Conservation (phyloP, 192 early-diverging fungal species). For the Podila minutissima region DNA sequence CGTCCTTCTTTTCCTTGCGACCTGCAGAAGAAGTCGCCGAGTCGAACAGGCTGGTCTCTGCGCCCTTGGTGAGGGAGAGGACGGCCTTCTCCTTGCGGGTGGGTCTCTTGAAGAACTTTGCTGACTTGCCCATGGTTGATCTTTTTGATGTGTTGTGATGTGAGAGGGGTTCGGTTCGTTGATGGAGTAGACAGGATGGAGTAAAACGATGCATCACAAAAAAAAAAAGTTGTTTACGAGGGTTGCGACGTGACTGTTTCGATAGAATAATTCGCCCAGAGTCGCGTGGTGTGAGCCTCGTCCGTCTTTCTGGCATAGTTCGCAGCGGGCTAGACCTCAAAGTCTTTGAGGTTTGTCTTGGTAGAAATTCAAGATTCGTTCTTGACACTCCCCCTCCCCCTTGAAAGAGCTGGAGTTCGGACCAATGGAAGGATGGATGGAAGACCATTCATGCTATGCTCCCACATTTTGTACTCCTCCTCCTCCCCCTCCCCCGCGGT, state of each 20-base stretch:
- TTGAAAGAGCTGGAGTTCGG: no score
- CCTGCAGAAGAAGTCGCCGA: constrained; percentile 3
- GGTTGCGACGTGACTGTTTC: constrained; percentile 1
- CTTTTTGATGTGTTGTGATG: not conserved
- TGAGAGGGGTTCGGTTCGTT: not conserved
- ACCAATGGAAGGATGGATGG: no score
- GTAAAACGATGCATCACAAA: not conserved
- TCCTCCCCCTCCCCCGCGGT: no score
- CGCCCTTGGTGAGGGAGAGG: constrained; percentile 39
- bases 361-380: no score
- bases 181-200: not conserved
- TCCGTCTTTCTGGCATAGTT: no score
- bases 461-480: no score
- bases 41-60: constrained; percentile 44
- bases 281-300: no score
- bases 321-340: no score
- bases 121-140: constrained; percentile 70
- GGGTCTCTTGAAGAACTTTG: constrained; percentile 75
- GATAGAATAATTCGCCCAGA: not conserved
- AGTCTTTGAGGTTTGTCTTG: no score
- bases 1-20: constrained; percentile 20
- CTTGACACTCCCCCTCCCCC: no score
- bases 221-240: not conserved
- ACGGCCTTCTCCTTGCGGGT: constrained; percentile 72
- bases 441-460: no score